phyloP scores from a whole-genome alignment of 2,329 filamentous ascomycete genomes.

The Diplodia scrobiculata region DNA sequence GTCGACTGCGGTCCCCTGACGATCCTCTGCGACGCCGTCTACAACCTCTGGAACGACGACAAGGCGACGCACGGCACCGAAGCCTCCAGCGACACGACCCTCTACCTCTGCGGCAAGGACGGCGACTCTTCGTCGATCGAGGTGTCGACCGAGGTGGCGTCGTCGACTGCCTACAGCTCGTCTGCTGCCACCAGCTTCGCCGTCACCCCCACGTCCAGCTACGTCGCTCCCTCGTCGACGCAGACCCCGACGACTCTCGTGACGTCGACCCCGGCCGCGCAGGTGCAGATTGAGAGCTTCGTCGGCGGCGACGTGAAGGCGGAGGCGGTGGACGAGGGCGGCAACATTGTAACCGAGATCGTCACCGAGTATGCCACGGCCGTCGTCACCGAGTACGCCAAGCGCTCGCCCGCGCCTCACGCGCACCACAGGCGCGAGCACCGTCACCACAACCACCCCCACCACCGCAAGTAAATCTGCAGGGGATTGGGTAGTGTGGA shows the following conservation, averaged over 20 bases:
- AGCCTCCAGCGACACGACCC: slow-evolving; percentile 28
- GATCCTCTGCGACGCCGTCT: slow-evolving; percentile 38
- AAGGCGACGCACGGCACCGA: slow-evolving; percentile 36
- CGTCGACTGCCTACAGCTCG: slow-evolving; percentile 30
- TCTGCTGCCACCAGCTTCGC: slow-evolving; percentile 30
- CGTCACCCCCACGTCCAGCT: slow-evolving; percentile 19
- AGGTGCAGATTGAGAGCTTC: slow-evolving; percentile 40
- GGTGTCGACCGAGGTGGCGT: slow-evolving; percentile 6
- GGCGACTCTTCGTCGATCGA: slow-evolving; percentile 11
- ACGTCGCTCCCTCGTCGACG: slow-evolving; percentile 30
- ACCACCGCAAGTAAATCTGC: slow-evolving; percentile 25
- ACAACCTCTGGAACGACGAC: slow-evolving; percentile 40
- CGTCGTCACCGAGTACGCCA: slow-evolving; percentile 31
- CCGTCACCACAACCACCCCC: slow-evolving; percentile 36
- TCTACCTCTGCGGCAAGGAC: slow-evolving; percentile 30
- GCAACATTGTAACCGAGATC: slow-evolving; percentile 25
- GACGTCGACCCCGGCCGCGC: slow-evolving; percentile 36
- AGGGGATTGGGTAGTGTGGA: neutral
- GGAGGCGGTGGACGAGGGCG: slow-evolving; percentile 4
- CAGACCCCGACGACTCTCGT: slow-evolving; percentile 31
- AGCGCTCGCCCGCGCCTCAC: slow-evolving; percentile 30
- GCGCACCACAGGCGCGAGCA: slow-evolving; percentile 40
- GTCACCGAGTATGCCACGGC: slow-evolving; percentile 37
- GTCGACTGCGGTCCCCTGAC: slow-evolving; percentile 43
- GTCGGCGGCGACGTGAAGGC: slow-evolving; percentile 10